Evolutionary conservation across 2,329 filamentous ascomycete genomes (phyloP).

Genomic region (Berkeleyomyces rouxiae): DNA sequence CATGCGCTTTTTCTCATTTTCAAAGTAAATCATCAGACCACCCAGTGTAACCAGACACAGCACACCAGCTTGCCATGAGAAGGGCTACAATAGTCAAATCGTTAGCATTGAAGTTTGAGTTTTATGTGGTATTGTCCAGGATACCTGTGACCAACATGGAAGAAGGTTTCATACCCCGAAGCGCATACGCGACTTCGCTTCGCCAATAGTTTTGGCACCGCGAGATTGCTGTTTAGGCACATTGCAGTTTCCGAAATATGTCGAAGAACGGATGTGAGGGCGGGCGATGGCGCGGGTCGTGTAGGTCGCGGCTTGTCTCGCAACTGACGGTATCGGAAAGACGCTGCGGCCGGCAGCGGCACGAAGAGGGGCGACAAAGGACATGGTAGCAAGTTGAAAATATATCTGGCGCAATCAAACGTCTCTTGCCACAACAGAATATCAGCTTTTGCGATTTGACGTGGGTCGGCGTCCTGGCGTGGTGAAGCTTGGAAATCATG

Average conservation of each 20-base stretch:
- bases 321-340: neutral
- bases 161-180: constrained; percentile 30
- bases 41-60: constrained; percentile 69
- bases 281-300: constrained; percentile 10
- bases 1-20: constrained; percentile 81
- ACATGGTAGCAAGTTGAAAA: constrained; percentile 1
- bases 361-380: neutral
- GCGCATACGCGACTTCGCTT: constrained; percentile 40
- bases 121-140: neutral
- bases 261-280: constrained; percentile 16
- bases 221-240: constrained; percentile 4
- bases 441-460: neutral
- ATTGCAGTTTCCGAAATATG: neutral
- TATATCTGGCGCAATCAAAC: neutral
- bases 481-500: neutral
- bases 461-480: neutral
- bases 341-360: neutral
- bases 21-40: constrained; percentile 77
- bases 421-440: neutral
- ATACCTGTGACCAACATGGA: neutral
- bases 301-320: constrained; percentile 6
- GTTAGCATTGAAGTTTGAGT: neutral
- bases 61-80: constrained; percentile 79
- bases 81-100: constrained; percentile 41
- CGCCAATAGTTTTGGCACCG: constrained; percentile 37